Conservation (phyloP, 116 monocot species). For the Zostera marina region DNA sequence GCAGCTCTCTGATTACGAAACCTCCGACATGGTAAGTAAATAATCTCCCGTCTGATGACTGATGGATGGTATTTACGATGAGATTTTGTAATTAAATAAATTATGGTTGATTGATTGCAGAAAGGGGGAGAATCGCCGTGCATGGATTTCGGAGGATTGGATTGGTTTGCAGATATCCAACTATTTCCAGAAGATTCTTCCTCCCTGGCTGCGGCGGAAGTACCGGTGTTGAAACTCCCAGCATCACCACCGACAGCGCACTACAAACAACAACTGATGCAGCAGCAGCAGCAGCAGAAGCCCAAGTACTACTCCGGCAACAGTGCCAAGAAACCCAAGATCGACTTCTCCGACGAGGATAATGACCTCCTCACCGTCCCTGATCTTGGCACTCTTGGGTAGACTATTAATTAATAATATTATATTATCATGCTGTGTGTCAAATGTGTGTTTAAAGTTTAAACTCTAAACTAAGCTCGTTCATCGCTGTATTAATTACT, state of each 20-base stretch:
- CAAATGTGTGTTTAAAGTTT: no score
- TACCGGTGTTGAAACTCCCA: constrained; percentile 42
- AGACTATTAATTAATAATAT: no score
- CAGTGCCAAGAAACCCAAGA: constrained; percentile 43
- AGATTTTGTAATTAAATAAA: neutral
- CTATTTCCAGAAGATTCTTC: constrained; percentile 31
- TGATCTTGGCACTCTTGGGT: constrained; percentile 39
- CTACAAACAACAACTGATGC: constrained; percentile 16
- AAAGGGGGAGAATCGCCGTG: constrained; percentile 29
- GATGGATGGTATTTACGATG: neutral
- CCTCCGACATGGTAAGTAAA: constrained; percentile 44
- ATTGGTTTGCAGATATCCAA: constrained; percentile 64
- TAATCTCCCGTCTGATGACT: neutral
- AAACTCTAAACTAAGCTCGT: no score
- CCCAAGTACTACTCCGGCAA: constrained; percentile 1
- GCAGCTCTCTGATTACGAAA: constrained; percentile 79
- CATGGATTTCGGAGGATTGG: constrained; percentile 46
- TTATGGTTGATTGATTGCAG: neutral
- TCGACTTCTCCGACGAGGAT: constrained; percentile 30
- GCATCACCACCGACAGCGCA: constrained; percentile 15
- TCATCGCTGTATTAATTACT: no score
- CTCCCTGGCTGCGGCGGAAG: constrained; percentile 30
- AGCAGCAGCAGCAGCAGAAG: constrained; percentile 16
- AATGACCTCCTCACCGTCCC: constrained; percentile 88
- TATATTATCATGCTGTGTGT: no score